phyloP scores from a whole-genome alignment of 1,284 basidiomycete genomes.

The Tausonia pullulans region DNA sequence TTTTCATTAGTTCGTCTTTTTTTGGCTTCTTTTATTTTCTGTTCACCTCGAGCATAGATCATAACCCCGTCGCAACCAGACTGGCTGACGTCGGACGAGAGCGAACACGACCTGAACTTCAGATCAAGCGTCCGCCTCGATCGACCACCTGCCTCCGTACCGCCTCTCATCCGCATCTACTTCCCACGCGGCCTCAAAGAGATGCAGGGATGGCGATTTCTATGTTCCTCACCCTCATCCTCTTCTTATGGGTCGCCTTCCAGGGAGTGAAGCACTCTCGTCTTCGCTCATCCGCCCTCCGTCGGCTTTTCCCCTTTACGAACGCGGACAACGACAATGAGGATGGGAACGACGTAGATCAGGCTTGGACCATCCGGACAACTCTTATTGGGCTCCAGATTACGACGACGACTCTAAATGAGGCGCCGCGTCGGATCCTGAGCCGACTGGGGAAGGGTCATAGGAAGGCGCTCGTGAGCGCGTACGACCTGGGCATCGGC shows the following conservation, averaged over 20 bases:
- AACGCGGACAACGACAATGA: no score
- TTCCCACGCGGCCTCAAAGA: background rate
- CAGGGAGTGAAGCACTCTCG: background rate
- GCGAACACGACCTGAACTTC: no score
- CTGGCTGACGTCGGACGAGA: no score
- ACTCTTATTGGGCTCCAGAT: background rate
- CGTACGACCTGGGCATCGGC: conserved; percentile 5
- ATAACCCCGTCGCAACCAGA: no score
- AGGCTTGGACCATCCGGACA: background rate
- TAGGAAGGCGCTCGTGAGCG: background rate
- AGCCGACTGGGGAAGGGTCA: background rate
- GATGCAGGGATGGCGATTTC: background rate
- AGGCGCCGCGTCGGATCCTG: background rate
- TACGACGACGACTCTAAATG: conserved; percentile 2
- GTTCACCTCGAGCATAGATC: no score
- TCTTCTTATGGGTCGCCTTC: background rate
- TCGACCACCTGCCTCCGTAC: no score
- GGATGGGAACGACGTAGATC: conserved; percentile 3
- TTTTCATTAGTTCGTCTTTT: no score
- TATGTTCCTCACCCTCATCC: background rate
- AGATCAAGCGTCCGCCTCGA: no score
- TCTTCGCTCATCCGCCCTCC: background rate
- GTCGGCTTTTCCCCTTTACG: background rate
- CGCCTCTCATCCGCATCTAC: no score
- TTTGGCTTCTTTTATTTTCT: no score